A percentile compares a stretch with the other conserved stretches of the same genome.
phyloP scores from a whole-genome alignment of 768 basidiomycete genomes.

The Russula ochroleuca region DNA sequence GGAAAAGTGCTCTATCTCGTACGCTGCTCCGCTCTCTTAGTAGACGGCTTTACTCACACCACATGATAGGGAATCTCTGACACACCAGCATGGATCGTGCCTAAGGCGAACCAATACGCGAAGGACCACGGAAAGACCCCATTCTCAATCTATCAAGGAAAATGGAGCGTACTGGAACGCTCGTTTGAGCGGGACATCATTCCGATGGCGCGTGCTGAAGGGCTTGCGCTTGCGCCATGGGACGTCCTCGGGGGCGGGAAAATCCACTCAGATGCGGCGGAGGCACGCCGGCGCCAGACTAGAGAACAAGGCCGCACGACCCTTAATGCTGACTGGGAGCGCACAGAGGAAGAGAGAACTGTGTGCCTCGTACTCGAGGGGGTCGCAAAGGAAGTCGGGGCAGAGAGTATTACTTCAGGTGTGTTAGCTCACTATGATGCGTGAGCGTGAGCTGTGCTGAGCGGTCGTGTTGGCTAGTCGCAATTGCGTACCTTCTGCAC shows the following conservation, averaged over 20 bases:
- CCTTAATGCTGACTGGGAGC: constrained; percentile 13
- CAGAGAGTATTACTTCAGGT: constrained; percentile 47
- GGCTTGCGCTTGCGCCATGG: constrained; percentile 43
- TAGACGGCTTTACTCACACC: not conserved
- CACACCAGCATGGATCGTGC: constrained; percentile 40
- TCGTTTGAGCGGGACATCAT: constrained; percentile 44
- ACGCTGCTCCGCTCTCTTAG: not conserved
- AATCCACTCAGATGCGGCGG: constrained; percentile 40
- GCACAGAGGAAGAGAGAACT: constrained; percentile 22
- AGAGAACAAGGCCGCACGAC: constrained; percentile 37
- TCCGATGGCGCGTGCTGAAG: constrained; percentile 35
- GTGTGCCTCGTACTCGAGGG: constrained; percentile 35
- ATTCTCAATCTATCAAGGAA: constrained; percentile 44
- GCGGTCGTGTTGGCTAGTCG: constrained; percentile 34
- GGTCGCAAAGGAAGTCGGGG: constrained; percentile 48
- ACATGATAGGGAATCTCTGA: constrained; percentile 27
- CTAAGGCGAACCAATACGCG: constrained; percentile 39
- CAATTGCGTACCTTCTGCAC: constrained; percentile 52
- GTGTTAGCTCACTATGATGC: constrained; percentile 16
- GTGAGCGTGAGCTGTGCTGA: not conserved
- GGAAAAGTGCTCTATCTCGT: constrained; percentile 45
- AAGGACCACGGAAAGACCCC: constrained; percentile 38
- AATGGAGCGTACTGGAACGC: constrained; percentile 34
- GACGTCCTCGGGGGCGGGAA: constrained; percentile 41
- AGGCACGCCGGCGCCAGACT: constrained; percentile 32